These are phyloP conservation scores for Dryas alaskensis DNA, from an alignment of 306 rosid species.

Conservation along the genomic window DNA sequence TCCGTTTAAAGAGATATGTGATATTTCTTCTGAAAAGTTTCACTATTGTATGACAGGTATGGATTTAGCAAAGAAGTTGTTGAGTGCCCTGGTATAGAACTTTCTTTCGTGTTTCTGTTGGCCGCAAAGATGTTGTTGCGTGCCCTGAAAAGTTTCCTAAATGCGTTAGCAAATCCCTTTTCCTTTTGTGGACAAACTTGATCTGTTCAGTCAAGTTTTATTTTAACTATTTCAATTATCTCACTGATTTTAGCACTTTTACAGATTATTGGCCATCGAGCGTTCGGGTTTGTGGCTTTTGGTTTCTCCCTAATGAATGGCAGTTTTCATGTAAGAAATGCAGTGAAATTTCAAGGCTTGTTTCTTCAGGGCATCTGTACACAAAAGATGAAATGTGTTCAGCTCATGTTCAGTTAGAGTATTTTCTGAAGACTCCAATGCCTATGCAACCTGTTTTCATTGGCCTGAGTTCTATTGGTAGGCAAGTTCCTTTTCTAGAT, in stretches of 20 bases:
- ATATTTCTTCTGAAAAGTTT: slow-evolving; percentile 17
- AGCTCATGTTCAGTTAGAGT: slow-evolving; percentile 53
- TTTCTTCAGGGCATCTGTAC: slow-evolving; percentile 32
- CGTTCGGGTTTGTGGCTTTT: slow-evolving; percentile 73
- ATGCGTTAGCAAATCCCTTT: too few relatives aligned
- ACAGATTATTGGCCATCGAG: slow-evolving; percentile 77
- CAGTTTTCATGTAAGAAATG: slow-evolving; percentile 74
- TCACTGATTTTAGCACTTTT: slow-evolving; percentile 13
- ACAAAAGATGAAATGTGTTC: slow-evolving; percentile 45
- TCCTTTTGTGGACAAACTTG: not conserved
- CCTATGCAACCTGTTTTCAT: slow-evolving; percentile 52
- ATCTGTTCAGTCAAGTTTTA: not conserved
- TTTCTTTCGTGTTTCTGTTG: not conserved
- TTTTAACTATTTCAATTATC: not conserved
- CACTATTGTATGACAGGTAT: slow-evolving; percentile 52
- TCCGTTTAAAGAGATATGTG: not conserved
- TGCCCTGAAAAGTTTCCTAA: too few relatives aligned
- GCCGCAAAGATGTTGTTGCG: too few relatives aligned
- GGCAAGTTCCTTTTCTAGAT: slow-evolving; percentile 39
- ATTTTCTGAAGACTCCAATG: slow-evolving; percentile 33
- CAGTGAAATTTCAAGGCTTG: slow-evolving; percentile 39
- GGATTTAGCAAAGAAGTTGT: slow-evolving; percentile 91
- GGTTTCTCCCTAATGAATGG: slow-evolving; percentile 78
- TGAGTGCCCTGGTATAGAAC: slow-evolving; percentile 71
- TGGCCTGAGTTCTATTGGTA: slow-evolving; percentile 77